phyloP scores from a whole-genome alignment of 2,329 filamentous ascomycete species.

The Didymella arachidicola region DNA sequence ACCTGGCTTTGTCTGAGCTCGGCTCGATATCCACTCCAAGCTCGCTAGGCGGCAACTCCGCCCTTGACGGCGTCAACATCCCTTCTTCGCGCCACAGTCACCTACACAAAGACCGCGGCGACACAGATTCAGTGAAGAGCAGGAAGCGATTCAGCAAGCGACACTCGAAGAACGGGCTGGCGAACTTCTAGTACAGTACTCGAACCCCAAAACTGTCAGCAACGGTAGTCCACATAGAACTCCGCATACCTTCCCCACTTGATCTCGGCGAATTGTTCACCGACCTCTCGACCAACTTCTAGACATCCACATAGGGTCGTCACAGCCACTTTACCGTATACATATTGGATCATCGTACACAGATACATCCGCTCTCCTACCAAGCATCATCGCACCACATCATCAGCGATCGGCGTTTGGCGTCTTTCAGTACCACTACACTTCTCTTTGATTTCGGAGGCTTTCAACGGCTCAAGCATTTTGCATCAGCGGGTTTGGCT shows the following conservation, averaged over 20 bases:
- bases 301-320: conserved; percentile 16
- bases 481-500: conserved; percentile 19
- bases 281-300: conserved; percentile 9
- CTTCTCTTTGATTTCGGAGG: conserved; percentile 7
- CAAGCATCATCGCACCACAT: conserved; percentile 26
- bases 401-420: conserved; percentile 43
- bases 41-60: conserved; percentile 68
- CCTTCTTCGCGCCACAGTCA: conserved; percentile 61
- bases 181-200: conserved; percentile 70
- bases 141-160: conserved; percentile 83
- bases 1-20: conserved; percentile 55
- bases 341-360: conserved; percentile 19
- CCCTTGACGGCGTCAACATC: conserved; percentile 56
- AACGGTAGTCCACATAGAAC: background rate
- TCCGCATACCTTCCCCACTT: background rate
- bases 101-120: conserved; percentile 57
- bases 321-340: conserved; percentile 9
- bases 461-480: conserved; percentile 2
- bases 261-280: background rate
- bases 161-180: conserved; percentile 92
- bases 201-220: background rate
- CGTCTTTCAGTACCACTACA: conserved; percentile 14
- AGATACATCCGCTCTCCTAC: conserved; percentile 14
- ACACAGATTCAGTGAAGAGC: conserved; percentile 64
- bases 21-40: conserved; percentile 75